Conservation (phyloP, 1,139 yeast species). For the Taiozyma onychis region DNA sequence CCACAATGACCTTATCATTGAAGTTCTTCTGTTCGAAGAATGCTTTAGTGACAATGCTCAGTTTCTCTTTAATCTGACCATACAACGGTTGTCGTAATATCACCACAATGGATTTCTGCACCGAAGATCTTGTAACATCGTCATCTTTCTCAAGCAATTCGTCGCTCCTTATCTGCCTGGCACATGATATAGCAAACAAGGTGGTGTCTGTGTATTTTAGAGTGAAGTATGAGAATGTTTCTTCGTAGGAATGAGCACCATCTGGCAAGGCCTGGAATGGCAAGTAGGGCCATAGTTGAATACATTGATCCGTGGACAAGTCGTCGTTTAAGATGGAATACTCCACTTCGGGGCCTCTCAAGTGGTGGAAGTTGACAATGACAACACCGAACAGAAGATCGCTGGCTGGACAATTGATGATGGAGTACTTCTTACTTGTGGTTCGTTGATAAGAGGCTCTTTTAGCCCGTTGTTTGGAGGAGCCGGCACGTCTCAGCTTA, state of each 20-base stretch:
- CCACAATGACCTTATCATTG: constrained; percentile 60
- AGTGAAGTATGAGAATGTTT: constrained; percentile 88
- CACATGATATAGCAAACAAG: constrained; percentile 89
- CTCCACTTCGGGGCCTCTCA: constrained; percentile 92
- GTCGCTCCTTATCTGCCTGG: constrained; percentile 68
- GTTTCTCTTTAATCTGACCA: constrained; percentile 81
- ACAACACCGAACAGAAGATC: constrained; percentile 72
- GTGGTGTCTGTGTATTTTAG: constrained; percentile 62
- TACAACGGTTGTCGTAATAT: constrained; percentile 82
- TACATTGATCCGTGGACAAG: constrained; percentile 17
- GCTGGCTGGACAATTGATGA: constrained; percentile 15
- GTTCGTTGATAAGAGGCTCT: neutral
- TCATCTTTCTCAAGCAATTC: constrained; percentile 52
- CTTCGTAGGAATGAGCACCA: constrained; percentile 90
- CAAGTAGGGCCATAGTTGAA: constrained; percentile 64
- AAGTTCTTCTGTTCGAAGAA: constrained; percentile 80
- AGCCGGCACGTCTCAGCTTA: neutral
- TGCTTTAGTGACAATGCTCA: constrained; percentile 83
- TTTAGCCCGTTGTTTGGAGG: neutral
- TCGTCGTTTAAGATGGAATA: constrained; percentile 77
- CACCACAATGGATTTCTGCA: constrained; percentile 90
- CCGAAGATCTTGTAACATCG: constrained; percentile 80
- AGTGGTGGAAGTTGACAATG: constrained; percentile 90
- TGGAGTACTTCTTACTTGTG: constrained; percentile 11
- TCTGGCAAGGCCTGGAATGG: constrained; percentile 96